These are phyloP conservation scores for Metroxylon sagu DNA, from an alignment of 176 grass and related monocot genomes.

Conservation along the genomic window DNA sequence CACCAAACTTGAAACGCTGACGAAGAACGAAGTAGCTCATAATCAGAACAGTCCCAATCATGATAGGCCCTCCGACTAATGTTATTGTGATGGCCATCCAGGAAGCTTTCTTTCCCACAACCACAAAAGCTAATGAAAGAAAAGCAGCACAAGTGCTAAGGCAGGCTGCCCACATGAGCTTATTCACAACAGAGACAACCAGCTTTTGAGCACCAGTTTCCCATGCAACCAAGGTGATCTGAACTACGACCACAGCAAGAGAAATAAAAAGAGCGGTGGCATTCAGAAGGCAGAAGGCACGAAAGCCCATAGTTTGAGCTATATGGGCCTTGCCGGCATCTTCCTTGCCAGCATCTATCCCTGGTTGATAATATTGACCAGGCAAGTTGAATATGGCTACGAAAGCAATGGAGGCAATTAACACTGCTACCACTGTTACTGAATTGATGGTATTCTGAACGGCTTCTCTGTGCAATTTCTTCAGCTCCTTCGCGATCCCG, in stretches of 20 bases:
- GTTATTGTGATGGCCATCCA: slow-evolving; percentile 90
- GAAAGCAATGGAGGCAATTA: slow-evolving; percentile 96
- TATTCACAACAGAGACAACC: slow-evolving; percentile 85
- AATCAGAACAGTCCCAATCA: slow-evolving; percentile 72
- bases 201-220: slow-evolving; percentile 87
- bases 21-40: slow-evolving; percentile 73
- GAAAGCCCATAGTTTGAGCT: slow-evolving; percentile 50
- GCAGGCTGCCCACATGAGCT: slow-evolving; percentile 94
- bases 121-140: slow-evolving; percentile 84
- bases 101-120: slow-evolving; percentile 60
- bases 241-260: slow-evolving; percentile 89
- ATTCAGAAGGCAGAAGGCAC: slow-evolving; percentile 80
- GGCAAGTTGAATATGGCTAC: slow-evolving; percentile 93
- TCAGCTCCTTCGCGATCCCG: slow-evolving; percentile 81
- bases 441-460: slow-evolving; percentile 98
- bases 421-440: slow-evolving; percentile 77
- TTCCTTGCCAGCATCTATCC: slow-evolving; percentile 11
- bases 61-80: slow-evolving; percentile 77
- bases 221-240: slow-evolving; percentile 97
- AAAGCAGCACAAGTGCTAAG: slow-evolving; percentile 82
- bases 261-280: slow-evolving; percentile 89
- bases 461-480: slow-evolving; percentile 83
- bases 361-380: slow-evolving; percentile 51
- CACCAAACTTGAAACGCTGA: slow-evolving; percentile 59
- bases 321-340: slow-evolving; percentile 36